These are phyloP conservation scores for Ilex aquifolium DNA, from an alignment of 257 asterid species.

Conservation along the genomic window DNA sequence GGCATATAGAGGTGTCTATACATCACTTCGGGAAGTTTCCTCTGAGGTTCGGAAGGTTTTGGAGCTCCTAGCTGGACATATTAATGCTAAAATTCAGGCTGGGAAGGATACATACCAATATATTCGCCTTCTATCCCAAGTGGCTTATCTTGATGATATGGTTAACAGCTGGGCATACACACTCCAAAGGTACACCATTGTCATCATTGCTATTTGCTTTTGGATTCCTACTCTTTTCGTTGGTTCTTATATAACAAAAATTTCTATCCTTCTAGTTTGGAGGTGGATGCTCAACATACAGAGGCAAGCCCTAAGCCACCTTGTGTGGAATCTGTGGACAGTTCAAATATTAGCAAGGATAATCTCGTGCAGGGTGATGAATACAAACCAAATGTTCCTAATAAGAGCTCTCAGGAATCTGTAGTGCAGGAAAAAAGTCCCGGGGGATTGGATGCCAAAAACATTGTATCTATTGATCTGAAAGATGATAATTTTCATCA, in stretches of 20 bases:
- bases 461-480: constrained; percentile 15
- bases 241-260: constrained; percentile 15
- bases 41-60: constrained; percentile 69
- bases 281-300: constrained; percentile 44
- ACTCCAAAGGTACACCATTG: constrained; percentile 58
- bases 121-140: constrained; percentile 72
- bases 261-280: constrained; percentile 52
- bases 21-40: constrained; percentile 62
- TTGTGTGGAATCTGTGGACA: constrained; percentile 17
- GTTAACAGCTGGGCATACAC: constrained; percentile 73
- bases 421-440: constrained; percentile 24
- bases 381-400: constrained; percentile 16
- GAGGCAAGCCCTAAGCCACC: constrained; percentile 27
- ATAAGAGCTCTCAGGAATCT: constrained; percentile 21
- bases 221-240: constrained; percentile 6
- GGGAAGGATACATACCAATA: constrained; percentile 74
- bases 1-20: constrained; percentile 78
- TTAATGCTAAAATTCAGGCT: constrained; percentile 66
- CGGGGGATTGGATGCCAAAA: constrained; percentile 23
- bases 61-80: constrained; percentile 55
- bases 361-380: constrained; percentile 29
- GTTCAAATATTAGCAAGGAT: constrained; percentile 18
- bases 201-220: neutral
- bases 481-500: constrained; percentile 17
- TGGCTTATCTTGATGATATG: constrained; percentile 92